Evolutionary conservation across 176 grass and related monocot species (phyloP).

Genomic region (Calamus simplicifolius): DNA sequence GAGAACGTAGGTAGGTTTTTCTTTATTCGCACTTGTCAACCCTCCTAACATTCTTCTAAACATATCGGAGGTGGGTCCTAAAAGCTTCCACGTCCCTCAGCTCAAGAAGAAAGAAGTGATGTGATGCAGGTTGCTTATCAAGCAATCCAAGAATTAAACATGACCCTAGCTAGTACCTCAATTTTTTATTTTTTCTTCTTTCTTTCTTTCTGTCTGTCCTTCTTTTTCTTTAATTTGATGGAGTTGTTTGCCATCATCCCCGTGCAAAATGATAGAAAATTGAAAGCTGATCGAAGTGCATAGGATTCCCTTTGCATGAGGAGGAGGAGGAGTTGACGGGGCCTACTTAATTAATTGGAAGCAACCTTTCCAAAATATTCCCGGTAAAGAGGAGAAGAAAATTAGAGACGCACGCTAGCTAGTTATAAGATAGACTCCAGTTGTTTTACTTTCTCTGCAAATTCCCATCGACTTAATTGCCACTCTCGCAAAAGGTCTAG

Average conservation of each 20-base stretch:
- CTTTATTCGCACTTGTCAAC: no score
- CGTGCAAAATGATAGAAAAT: conserved; percentile 39
- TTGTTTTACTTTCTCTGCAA: conserved; percentile 7
- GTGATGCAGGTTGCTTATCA: not conserved
- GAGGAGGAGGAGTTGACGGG: conserved; percentile 24
- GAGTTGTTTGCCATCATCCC: conserved; percentile 16
- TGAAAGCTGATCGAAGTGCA: conserved; percentile 39
- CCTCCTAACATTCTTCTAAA: no score
- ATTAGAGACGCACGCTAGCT: conserved; percentile 36
- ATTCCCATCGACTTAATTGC: no score
- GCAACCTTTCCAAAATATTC: conserved; percentile 50
- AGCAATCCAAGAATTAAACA: conserved; percentile 2
- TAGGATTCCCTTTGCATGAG: conserved; percentile 54
- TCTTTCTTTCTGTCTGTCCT: no score
- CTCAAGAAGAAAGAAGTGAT: no score
- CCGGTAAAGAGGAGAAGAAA: conserved; percentile 21
- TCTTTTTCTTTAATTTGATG: no score
- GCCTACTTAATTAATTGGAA: conserved; percentile 22
- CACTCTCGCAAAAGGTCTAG: no score
- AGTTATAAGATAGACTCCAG: conserved; percentile 80
- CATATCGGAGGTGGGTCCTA: no score
- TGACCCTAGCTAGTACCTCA: conserved; percentile 9
- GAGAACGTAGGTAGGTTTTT: no score
- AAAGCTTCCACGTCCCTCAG: no score
- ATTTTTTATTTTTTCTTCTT: not conserved